Conservation (phyloP, 371 early-diverging fungal genomes). For the Mucor ambiguus region DNA sequence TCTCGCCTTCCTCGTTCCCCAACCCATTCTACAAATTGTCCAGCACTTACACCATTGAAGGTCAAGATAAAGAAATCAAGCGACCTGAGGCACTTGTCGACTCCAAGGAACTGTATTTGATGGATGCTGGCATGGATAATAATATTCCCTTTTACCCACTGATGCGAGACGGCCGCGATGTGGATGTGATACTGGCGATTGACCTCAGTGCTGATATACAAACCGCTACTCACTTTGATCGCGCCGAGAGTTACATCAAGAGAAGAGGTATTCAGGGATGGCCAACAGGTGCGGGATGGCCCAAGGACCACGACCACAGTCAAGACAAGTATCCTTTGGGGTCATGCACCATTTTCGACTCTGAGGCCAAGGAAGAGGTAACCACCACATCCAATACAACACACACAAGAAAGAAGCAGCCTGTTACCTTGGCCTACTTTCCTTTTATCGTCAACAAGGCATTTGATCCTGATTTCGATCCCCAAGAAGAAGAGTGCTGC, state of each 20-base stretch:
- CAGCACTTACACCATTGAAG: constrained; percentile 1
- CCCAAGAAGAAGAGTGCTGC: constrained; percentile 60
- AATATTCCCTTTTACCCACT: constrained; percentile 78
- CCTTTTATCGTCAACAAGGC: constrained; percentile 59
- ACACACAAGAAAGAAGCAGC: background rate
- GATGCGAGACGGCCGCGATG: constrained; percentile 61
- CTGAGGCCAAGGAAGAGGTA: constrained; percentile 30
- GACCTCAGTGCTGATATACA: constrained; percentile 77
- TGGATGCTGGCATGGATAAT: constrained; percentile 81
- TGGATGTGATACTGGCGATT: constrained; percentile 71
- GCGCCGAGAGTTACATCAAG: constrained; percentile 61
- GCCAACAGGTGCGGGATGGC: constrained; percentile 52
- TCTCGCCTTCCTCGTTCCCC: constrained; percentile 56
- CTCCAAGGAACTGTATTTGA: constrained; percentile 50
- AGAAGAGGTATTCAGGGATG: constrained; percentile 57
- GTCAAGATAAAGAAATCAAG: constrained; percentile 13
- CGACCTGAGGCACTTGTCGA: constrained; percentile 27
- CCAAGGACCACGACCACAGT: constrained; percentile 16
- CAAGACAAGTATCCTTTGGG: constrained; percentile 30
- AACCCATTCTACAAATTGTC: constrained; percentile 56
- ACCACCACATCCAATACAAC: constrained; percentile 8
- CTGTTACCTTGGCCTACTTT: constrained; percentile 58
- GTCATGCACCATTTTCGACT: constrained; percentile 34
- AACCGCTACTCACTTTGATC: constrained; percentile 64
- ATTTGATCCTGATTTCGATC: constrained; percentile 58